Evolutionary conservation across 2,329 filamentous ascomycete species (phyloP).

Genomic region (Trichoderma endophyticum): DNA sequence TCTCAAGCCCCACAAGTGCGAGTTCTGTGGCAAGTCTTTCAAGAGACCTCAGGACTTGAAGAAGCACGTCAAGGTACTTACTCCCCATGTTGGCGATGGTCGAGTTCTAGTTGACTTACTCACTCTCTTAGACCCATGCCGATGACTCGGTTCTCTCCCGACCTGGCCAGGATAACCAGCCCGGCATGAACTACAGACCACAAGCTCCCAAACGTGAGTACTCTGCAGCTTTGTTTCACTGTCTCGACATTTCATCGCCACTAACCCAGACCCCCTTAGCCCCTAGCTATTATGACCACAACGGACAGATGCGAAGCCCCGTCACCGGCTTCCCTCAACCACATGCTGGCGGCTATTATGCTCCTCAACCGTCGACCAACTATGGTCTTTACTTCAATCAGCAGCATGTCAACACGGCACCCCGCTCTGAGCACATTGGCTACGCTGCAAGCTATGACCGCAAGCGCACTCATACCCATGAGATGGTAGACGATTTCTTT

Average conservation of each 20-base stretch:
- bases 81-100: background rate
- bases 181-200: conserved; percentile 53
- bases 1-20: conserved; percentile 97
- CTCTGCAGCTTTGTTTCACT: background rate
- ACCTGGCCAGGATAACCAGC: conserved; percentile 49
- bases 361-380: conserved; percentile 50
- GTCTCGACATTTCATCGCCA: background rate
- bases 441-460: conserved; percentile 64
- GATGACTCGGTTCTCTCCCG: conserved; percentile 79
- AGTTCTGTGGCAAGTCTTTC: conserved; percentile 98
- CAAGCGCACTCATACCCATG: conserved; percentile 80
- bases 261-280: conserved; percentile 34
- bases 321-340: conserved; percentile 54
- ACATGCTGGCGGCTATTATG: conserved; percentile 55
- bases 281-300: conserved; percentile 63
- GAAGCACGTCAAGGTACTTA: conserved; percentile 85
- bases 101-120: conserved; percentile 23
- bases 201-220: conserved; percentile 54
- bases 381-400: conserved; percentile 78
- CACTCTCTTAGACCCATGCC: conserved; percentile 67
- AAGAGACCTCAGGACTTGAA: conserved; percentile 98
- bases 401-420: conserved; percentile 54
- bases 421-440: conserved; percentile 59
- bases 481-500: conserved; percentile 91
- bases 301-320: conserved; percentile 59